phyloP scores from a whole-genome alignment of 257 asterid genomes.

The Nicotiana tomentosiformis region DNA sequence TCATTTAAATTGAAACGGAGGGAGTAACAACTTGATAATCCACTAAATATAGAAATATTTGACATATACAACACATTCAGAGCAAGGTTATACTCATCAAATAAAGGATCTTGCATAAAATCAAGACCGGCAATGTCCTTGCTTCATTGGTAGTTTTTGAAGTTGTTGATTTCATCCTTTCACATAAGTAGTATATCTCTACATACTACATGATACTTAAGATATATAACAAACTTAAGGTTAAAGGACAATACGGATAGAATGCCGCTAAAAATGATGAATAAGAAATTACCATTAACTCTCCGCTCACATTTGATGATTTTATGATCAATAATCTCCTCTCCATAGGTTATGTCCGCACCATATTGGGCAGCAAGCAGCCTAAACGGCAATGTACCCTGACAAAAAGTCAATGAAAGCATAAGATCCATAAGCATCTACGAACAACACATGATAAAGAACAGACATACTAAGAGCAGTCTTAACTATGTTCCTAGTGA shows the following conservation, averaged over 20 bases:
- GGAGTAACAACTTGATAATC: not conserved
- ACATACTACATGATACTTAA: not conserved
- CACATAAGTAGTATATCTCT: not conserved
- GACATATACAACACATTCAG: not conserved
- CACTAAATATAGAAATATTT: not conserved
- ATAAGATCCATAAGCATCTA: slow-evolving; percentile 10
- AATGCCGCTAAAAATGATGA: not conserved
- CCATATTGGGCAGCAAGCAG: slow-evolving; percentile 85
- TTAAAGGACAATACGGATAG: not conserved
- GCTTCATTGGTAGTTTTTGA: not conserved
- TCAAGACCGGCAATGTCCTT: not conserved
- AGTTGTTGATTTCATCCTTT: not conserved
- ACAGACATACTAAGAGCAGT: not conserved
- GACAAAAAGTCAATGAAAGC: slow-evolving; percentile 3
- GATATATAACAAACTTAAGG: not conserved
- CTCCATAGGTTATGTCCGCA: slow-evolving; percentile 82
- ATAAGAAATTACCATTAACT: slow-evolving; percentile 44
- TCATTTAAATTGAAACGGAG: too few relatives aligned
- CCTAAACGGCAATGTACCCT: slow-evolving; percentile 91
- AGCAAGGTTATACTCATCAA: not conserved
- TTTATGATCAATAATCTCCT: slow-evolving; percentile 94
- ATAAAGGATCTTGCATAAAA: not conserved
- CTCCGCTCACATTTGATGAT: slow-evolving; percentile 79
- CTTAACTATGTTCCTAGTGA: not conserved
- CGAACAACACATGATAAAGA: not conserved